Conservation (phyloP, 2,329 filamentous ascomycete species). For the Whalleya microplaca region DNA sequence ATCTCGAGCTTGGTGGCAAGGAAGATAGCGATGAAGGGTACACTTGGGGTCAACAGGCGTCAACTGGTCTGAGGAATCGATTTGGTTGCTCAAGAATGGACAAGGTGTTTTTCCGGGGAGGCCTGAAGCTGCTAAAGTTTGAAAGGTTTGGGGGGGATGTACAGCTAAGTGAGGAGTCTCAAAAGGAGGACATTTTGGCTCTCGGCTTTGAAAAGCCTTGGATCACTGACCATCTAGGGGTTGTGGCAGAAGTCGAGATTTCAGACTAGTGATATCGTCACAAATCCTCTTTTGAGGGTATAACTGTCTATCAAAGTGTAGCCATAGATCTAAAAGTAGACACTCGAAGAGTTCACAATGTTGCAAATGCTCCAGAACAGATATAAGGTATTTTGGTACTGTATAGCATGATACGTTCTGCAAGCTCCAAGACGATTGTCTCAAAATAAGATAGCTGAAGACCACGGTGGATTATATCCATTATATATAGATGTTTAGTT, state of each 20-base stretch:
- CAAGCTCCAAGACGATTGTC: no score
- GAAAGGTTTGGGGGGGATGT: slow-evolving; percentile 51
- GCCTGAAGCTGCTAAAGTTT: slow-evolving; percentile 37
- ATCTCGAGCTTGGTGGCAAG: slow-evolving; percentile 50
- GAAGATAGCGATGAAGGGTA: slow-evolving; percentile 52
- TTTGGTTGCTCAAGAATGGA: slow-evolving; percentile 58
- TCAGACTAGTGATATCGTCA: slow-evolving; percentile 1
- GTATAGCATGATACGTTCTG: no score
- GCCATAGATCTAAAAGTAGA: no score
- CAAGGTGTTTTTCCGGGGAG: slow-evolving; percentile 50
- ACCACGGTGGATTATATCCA: no score
- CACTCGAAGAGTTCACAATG: no score
- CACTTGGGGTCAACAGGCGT: slow-evolving; percentile 60
- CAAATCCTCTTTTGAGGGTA: no score
- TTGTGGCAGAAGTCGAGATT: slow-evolving; percentile 40
- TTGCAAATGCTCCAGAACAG: no score
- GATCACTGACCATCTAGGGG: slow-evolving; percentile 54
- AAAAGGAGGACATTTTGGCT: slow-evolving; percentile 26
- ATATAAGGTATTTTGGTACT: no score
- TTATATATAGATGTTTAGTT: no score
- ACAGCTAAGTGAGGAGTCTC: slow-evolving; percentile 40
- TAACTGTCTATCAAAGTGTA: no score
- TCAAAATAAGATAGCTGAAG: no score
- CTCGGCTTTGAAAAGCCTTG: slow-evolving; percentile 45
- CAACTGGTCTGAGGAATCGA: slow-evolving; percentile 40